Conservation (phyloP, 148 eudicot species). For the Vaccinium darrowii region DNA sequence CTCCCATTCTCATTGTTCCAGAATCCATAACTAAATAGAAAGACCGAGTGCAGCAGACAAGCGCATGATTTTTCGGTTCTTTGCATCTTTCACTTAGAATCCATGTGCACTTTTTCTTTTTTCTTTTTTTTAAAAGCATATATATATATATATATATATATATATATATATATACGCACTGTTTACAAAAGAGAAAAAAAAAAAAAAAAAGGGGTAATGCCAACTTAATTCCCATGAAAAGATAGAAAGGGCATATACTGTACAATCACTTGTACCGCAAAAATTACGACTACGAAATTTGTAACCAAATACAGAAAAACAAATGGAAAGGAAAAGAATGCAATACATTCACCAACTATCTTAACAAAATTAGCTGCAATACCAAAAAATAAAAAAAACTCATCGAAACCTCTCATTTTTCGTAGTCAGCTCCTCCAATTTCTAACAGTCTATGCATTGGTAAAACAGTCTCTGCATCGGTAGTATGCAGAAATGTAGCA, state of each 20-base stretch:
- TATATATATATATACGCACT: no score
- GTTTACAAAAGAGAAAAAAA: not conserved
- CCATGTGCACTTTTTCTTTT: no score
- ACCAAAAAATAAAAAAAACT: not conserved
- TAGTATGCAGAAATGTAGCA: not conserved
- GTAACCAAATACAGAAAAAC: not conserved
- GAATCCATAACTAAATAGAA: no score
- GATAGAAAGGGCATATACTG: constrained; percentile 5
- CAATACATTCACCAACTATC: not conserved
- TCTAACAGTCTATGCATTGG: not conserved
- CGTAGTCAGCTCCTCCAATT: not conserved
- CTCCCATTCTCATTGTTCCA: no score
- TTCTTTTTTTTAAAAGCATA: no score
- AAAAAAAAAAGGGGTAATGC: not conserved
- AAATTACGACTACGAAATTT: not conserved
- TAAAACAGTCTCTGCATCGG: not conserved
- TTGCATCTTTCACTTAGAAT: no score
- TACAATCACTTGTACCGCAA: not conserved
- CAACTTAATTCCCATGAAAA: not conserved
- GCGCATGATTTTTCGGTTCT: no score
- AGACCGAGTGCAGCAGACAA: no score
- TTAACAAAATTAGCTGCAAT: not conserved
- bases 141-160: no score
- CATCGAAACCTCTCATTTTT: not conserved
- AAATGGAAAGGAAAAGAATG: not conserved